Evolutionary conservation across 371 early-diverging fungal species (phyloP), one percentile per base, ranked within the genome.

Genomic region (Lichtheimia ramosa): DNA sequence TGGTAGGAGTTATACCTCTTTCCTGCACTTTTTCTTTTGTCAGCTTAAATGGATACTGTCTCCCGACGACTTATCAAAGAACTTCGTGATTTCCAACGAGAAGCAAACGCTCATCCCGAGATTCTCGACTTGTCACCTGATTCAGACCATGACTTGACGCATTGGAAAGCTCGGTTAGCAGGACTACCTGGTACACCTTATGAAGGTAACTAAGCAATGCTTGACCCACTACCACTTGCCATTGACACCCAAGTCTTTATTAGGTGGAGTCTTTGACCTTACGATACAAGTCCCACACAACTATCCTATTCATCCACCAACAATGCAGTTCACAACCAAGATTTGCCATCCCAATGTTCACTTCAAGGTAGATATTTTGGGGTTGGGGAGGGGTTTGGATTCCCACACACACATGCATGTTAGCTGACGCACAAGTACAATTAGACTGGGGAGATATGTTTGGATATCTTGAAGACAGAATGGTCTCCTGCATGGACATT

Each of bases 401-500:
- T 49, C 56, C 23, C 52, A 27, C 28, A 40, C 20, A 34, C 34
- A 34, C 7, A 28, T 7, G 7, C 7, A 28, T 10, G 34, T 34
- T 8, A 8, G 34, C 34, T 34, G 34, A 34, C 34, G 10, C 34
- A 34, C 34, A 34, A 0, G 2, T 34, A 34, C 34, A 34, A 34
- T 34, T 68, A 83, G 85, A 91, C 89, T 0, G 93, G 92, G 8
- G 92, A 92, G 63, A 92, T 93, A 51, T 93, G 93, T 55, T 71
- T 93, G 54, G 93, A 93, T 71, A 89, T 93, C 52, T 70, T 93
- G 43, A 90, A 89, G 56, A 82, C 87, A 25, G 90, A 84, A 58
- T 93, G 93, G 93, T 87, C 90, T 41, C 92, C 93, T 4, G 89
- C 91, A 18, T 92, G 92, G 91, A 92, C 89, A 13, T 71, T 93